Evolutionary conservation across 768 basidiomycete genomes (phyloP), one percentile per base, ranked within the genome.

Genomic region (Pleurotus ostreatus): DNA sequence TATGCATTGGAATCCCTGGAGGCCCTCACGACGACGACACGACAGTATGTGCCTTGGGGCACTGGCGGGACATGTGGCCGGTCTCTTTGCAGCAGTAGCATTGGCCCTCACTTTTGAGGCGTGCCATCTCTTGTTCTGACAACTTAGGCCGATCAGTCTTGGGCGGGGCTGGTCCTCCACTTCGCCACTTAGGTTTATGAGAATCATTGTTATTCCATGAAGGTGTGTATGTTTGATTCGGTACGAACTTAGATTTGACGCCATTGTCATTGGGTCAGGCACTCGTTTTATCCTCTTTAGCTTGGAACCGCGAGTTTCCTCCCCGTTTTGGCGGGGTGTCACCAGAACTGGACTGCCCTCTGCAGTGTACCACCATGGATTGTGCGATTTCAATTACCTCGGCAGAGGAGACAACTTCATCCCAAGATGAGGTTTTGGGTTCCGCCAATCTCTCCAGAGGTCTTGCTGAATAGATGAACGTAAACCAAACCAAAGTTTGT

Each of bases 401-500:
- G 0, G 75, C 74, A 0, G 59, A 63, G 0, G 57, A 49, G 0
- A 68, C 46, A 0, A 78, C 66, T 3, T 68, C 59, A 0, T 67
- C 55, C 61, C 66, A 71, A 0, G 53, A 41, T 0, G 67, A 65
- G 0, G 45, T 30, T 6, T 71, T 0, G 66, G 69, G 2, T 69
- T 67, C 0, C 74, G 56, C 4, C 65, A 55, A 1, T 70, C 59
- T 13, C 57, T 55, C 68, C 69, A 71, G 0, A 75, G 55, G 3
- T 67, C 60, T 0, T 55, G 55, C 26, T 72, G 71, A 1, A 75
- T 63, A 13, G 59, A 41, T 0, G 47, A 20, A 1, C 58, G 49
- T 0, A 74, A 55, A 0, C 76, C 72, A 2, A 66, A 61, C 74
- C 73, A 79, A 0, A 78, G 59, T 8, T 65, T 62, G 7, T 67